Percentiles rank a stretch among this genome's conserved stretches.
phyloP scores from a whole-genome alignment of 768 basidiomycete genomes.

The Kwoniella dendrophila region DNA sequence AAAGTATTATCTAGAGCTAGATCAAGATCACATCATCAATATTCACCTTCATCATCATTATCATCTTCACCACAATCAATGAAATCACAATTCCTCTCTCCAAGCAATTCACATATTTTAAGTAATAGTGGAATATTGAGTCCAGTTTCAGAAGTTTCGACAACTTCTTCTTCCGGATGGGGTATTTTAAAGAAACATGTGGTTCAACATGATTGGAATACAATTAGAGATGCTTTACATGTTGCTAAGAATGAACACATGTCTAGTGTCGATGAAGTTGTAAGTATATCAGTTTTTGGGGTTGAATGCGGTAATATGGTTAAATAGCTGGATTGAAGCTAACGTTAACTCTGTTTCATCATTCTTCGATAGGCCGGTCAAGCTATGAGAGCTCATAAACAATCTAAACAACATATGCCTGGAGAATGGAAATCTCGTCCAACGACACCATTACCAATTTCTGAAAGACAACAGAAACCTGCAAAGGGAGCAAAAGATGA shows the following conservation, averaged over 20 bases:
- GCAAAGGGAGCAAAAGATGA: conserved; percentile 10
- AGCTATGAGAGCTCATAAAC: conserved; percentile 19
- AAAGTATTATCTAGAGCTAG: conserved; percentile 38
- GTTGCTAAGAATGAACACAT: conserved; percentile 73
- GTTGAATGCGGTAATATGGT: neutral
- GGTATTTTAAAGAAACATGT: conserved; percentile 58
- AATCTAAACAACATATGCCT: conserved; percentile 14
- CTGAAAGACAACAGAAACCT: neutral
- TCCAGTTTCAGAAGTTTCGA: conserved; percentile 20
- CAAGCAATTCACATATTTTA: neutral
- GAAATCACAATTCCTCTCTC: conserved; percentile 10
- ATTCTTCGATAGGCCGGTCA: conserved; percentile 11
- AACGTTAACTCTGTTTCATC: neutral
- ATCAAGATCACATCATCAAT: conserved; percentile 34
- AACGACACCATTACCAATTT: neutral
- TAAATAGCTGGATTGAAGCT: neutral
- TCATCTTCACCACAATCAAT: conserved; percentile 21
- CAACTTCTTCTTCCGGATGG: conserved; percentile 22
- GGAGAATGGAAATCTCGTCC: conserved; percentile 14
- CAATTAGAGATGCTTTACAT: conserved; percentile 60
- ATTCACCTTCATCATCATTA: conserved; percentile 20
- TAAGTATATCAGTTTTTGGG: conserved; percentile 30
- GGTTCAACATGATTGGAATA: conserved; percentile 57
- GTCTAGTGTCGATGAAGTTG: conserved; percentile 73
- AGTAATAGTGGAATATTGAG: conserved; percentile 4